These are phyloP conservation scores for Camelina neglecta DNA, from an alignment of 345 rosid genomes.

Conservation along the genomic window DNA sequence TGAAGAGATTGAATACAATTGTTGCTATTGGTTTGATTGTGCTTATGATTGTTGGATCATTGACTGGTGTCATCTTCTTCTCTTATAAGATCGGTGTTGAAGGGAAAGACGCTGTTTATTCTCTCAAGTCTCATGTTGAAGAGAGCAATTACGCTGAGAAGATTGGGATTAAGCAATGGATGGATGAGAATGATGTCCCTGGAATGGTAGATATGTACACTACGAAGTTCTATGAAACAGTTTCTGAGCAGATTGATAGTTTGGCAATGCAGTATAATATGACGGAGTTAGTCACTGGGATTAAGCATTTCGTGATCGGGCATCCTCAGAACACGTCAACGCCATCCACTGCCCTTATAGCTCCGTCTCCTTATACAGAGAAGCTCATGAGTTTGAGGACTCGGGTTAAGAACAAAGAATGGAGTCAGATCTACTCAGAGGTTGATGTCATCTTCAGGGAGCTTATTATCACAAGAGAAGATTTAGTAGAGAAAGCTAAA, in stretches of 20 bases:
- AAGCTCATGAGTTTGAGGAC: constrained; percentile 71
- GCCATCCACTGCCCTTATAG: constrained; percentile 57
- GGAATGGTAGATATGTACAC: constrained; percentile 86
- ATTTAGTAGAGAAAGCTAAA: constrained; percentile 85
- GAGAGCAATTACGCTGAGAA: constrained; percentile 89
- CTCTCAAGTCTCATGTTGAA: constrained; percentile 80
- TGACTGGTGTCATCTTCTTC: constrained; percentile 73
- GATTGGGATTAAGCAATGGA: constrained; percentile 84
- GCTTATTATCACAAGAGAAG: constrained; percentile 76
- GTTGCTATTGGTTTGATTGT: constrained; percentile 88
- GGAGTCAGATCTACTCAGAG: constrained; percentile 84
- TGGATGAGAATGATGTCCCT: constrained; percentile 93
- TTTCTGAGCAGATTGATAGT: constrained; percentile 77
- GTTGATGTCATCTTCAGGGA: constrained; percentile 74
- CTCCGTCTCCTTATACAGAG: constrained; percentile 71
- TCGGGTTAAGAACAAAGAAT: constrained; percentile 60
- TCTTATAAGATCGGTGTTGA: constrained; percentile 94
- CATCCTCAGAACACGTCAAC: constrained; percentile 55
- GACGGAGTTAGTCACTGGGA: constrained; percentile 89
- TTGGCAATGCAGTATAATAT: constrained; percentile 87
- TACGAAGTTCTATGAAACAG: constrained; percentile 66
- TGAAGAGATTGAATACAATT: constrained; percentile 73
- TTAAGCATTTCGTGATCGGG: constrained; percentile 80
- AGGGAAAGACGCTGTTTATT: constrained; percentile 86
- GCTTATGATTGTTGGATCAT: constrained; percentile 74